Evolutionary conservation across 345 rosid species (phyloP).

Genomic region (Eucalyptus virginea): DNA sequence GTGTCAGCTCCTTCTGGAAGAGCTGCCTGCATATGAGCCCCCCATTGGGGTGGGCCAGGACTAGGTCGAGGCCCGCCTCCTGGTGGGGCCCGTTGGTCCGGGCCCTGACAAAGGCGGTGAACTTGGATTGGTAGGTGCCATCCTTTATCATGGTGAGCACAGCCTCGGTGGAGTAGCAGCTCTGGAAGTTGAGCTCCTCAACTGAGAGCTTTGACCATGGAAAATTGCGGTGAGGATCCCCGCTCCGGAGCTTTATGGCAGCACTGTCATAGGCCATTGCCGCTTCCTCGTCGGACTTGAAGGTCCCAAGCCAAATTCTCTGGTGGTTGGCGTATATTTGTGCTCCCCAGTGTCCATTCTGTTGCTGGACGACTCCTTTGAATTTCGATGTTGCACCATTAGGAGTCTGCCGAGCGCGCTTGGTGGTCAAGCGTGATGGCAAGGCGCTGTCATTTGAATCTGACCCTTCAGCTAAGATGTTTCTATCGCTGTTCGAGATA

Average conservation of each 20-base stretch:
- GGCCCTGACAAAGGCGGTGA: slow-evolving; percentile 17
- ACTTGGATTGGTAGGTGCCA: slow-evolving; percentile 48
- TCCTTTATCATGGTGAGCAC: slow-evolving; percentile 50
- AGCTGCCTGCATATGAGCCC: slow-evolving; percentile 21
- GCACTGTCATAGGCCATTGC: slow-evolving; percentile 71
- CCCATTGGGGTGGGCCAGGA: background rate
- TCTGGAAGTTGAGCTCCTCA: slow-evolving; percentile 36
- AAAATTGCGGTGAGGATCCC: slow-evolving; percentile 29
- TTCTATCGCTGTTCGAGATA: slow-evolving; percentile 2
- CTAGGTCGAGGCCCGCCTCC: background rate
- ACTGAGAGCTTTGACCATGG: slow-evolving; percentile 10
- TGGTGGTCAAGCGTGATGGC: background rate
- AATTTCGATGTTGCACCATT: slow-evolving; percentile 1
- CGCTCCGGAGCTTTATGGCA: slow-evolving; percentile 30
- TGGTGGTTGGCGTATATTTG: slow-evolving; percentile 45
- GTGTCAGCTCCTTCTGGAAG: slow-evolving; percentile 68
- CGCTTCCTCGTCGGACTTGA: slow-evolving; percentile 40
- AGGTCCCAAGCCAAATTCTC: slow-evolving; percentile 73
- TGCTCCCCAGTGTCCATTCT: slow-evolving; percentile 62
- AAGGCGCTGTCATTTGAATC: slow-evolving; percentile 21
- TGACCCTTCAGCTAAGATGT: slow-evolving; percentile 1
- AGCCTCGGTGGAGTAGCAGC: slow-evolving; percentile 14
- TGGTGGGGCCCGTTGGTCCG: background rate
- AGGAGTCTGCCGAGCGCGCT: background rate
- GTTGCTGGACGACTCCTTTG: slow-evolving; percentile 56